A percentile compares a stretch with the other conserved stretches of the same genome.
phyloP scores from a whole-genome alignment of 23 red algal genomes.

The Cyanidioschyzon merolae region DNA sequence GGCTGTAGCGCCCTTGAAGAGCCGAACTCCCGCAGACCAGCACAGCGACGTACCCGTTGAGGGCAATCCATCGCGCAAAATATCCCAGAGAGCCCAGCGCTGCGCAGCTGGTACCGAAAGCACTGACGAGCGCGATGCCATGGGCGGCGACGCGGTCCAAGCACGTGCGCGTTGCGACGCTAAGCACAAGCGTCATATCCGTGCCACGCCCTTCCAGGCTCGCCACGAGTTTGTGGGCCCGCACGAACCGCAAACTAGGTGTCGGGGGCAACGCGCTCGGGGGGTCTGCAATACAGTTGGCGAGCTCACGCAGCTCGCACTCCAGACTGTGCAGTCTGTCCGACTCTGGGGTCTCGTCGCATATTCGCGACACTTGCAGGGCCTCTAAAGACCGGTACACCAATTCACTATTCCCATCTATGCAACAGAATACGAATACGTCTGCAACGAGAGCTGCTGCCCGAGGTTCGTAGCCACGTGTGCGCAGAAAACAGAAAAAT shows the following conservation, averaged over 20 bases:
- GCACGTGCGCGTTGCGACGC: neutral
- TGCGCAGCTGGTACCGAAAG: neutral
- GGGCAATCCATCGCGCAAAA: conserved; percentile 5
- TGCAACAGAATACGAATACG: neutral
- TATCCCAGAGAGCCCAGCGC: neutral
- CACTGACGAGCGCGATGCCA: neutral
- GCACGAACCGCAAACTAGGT: neutral
- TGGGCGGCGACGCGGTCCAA: neutral
- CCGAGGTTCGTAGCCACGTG: neutral
- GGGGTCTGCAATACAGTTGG: neutral
- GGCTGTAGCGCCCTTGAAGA: neutral
- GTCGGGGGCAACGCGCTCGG: neutral
- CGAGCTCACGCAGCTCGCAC: neutral
- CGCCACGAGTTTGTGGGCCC: neutral
- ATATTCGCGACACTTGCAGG: neutral
- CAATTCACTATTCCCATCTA: neutral
- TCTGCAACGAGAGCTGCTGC: conserved; percentile 1
- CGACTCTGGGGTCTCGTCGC: neutral
- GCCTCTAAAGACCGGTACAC: neutral
- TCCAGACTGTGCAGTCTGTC: neutral
- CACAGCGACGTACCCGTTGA: neutral
- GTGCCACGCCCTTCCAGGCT: neutral
- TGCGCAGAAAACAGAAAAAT: neutral
- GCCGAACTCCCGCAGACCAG: neutral
- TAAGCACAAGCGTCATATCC: neutral